These are phyloP conservation scores for Neurospora sp. DNA, from an alignment of 495 filamentous ascomycete genomes.

Conservation along the genomic window DNA sequence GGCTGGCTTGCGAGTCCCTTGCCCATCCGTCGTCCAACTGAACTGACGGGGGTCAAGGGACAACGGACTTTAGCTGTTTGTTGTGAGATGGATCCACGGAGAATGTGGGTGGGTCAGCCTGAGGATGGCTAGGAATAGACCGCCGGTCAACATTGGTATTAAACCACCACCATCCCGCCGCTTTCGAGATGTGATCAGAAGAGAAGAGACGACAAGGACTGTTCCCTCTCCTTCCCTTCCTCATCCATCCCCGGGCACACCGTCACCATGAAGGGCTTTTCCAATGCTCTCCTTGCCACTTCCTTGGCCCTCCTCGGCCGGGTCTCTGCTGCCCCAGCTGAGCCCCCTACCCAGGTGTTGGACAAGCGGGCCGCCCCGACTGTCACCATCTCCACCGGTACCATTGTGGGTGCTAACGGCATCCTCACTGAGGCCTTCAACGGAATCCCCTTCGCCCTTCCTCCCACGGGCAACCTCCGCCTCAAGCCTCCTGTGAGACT, in stretches of 20 bases:
- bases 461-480: constrained; percentile 33
- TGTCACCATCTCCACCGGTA: constrained; percentile 39
- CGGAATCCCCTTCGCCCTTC: constrained; percentile 38
- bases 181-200: not conserved
- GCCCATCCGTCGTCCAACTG: not conserved
- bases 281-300: constrained; percentile 9
- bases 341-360: constrained; percentile 21
- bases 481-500: constrained; percentile 34
- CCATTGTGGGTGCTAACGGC: constrained; percentile 35
- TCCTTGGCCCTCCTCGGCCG: constrained; percentile 15
- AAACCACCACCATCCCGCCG: not conserved
- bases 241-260: not conserved
- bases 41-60: not conserved
- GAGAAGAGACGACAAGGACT: not conserved
- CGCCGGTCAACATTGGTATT: not conserved
- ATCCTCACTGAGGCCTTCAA: constrained; percentile 31
- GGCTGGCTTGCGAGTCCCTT: not conserved
- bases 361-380: constrained; percentile 33
- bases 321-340: constrained; percentile 20
- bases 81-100: not conserved
- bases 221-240: not conserved
- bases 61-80: not conserved
- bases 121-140: not conserved
- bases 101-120: not conserved
- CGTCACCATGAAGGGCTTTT: constrained; percentile 22